phyloP scores from a whole-genome alignment of 495 filamentous ascomycete species.

The Trichoderma gamsii region DNA sequence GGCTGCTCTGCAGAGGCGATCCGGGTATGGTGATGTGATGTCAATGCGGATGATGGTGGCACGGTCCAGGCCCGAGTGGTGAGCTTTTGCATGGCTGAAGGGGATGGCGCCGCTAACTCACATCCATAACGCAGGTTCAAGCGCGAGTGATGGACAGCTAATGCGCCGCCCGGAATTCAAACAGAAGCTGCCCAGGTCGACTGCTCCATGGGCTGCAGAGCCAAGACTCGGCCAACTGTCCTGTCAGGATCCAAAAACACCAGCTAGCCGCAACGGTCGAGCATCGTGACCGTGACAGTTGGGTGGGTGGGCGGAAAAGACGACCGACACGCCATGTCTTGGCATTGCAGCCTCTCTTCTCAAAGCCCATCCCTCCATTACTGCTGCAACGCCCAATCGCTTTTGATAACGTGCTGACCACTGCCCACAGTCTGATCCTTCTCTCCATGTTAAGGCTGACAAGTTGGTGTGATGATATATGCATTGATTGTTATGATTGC shows the following conservation, averaged over 20 bases:
- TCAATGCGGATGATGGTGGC: constrained; percentile 9
- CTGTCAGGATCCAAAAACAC: no score
- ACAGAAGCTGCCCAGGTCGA: no score
- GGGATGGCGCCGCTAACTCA: neutral
- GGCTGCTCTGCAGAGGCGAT: neutral
- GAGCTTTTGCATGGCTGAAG: neutral
- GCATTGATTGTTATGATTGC: no score
- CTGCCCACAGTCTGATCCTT: neutral
- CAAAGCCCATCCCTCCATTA: neutral
- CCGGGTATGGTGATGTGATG: constrained; percentile 10
- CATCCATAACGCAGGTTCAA: neutral
- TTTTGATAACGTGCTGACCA: neutral
- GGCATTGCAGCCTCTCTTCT: neutral
- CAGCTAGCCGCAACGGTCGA: no score
- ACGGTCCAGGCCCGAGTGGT: neutral
- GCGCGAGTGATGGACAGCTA: neutral
- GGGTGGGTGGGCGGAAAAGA: no score
- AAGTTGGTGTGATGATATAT: neutral
- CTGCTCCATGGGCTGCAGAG: no score
- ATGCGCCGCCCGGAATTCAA: no score
- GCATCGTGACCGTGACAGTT: no score
- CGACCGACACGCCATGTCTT: neutral
- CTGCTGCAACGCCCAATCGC: neutral
- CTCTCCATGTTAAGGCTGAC: constrained; percentile 7
- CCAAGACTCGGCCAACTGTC: neutral